A percentile compares a stretch with the other conserved stretches of the same genome.
Evolutionary conservation across 2,329 filamentous ascomycete genomes (phyloP).

Genomic region (Biscogniauxia mediterranea): DNA sequence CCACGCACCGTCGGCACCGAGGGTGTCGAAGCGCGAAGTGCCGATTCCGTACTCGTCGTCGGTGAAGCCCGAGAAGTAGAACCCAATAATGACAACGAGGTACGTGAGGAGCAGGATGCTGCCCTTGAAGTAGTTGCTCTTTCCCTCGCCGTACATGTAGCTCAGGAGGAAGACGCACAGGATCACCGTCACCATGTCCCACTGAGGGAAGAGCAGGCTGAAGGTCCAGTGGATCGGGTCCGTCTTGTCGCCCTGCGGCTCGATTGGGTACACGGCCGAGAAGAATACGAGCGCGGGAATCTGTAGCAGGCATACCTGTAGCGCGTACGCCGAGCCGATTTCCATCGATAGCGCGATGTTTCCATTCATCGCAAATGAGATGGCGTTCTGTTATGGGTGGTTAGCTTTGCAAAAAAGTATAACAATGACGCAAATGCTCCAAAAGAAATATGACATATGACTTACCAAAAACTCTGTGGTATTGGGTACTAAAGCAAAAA

Average conservation of each 20-base stretch:
- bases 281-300: conserved; percentile 91
- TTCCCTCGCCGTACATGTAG: conserved; percentile 97
- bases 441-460: conserved; percentile 9
- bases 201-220: conserved; percentile 92
- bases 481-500: conserved; percentile 96
- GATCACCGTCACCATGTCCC: conserved; percentile 98
- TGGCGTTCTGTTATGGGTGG: conserved; percentile 68
- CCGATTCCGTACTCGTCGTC: conserved; percentile 42
- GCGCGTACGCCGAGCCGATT: conserved; percentile 93
- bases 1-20: conserved; percentile 50
- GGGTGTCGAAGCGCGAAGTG: conserved; percentile 51
- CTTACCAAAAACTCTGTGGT: conserved; percentile 94
- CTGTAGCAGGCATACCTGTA: conserved; percentile 93
- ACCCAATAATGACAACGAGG: conserved; percentile 85
- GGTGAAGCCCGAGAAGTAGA: conserved; percentile 73
- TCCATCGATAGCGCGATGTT: conserved; percentile 99
- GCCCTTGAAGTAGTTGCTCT: conserved; percentile 99
- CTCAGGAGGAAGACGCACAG: conserved; percentile 93
- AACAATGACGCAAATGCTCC: no score
- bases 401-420: background rate
- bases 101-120: conserved; percentile 93
- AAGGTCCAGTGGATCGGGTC: conserved; percentile 63
- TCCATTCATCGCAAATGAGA: conserved; percentile 99
- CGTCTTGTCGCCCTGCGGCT: conserved; percentile 37
- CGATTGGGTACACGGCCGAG: conserved; percentile 69